Conservation (phyloP, 2,329 filamentous ascomycete genomes). For the Cladophialophora exuberans region DNA sequence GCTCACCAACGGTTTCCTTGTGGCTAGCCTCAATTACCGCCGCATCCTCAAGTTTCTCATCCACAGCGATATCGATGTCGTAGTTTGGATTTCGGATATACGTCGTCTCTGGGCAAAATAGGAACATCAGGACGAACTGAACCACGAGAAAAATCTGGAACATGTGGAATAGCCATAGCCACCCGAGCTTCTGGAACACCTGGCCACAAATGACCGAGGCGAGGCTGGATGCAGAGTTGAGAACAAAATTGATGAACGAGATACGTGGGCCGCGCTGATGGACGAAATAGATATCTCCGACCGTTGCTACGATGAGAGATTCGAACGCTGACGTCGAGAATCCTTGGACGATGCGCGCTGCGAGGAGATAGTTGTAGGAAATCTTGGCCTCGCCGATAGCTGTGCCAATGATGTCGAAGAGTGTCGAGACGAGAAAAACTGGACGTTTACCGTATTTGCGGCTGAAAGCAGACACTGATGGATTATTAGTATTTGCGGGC, state of each 20-base stretch:
- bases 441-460: conserved; percentile 47
- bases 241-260: conserved; percentile 31
- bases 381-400: conserved; percentile 30
- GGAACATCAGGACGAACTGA: conserved; percentile 36
- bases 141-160: conserved; percentile 37
- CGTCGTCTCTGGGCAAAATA: conserved; percentile 37
- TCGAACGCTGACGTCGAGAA: conserved; percentile 54
- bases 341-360: conserved; percentile 31
- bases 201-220: conserved; percentile 43
- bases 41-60: conserved; percentile 26
- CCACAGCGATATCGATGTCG: conserved; percentile 30
- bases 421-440: conserved; percentile 32
- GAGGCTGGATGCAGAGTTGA: conserved; percentile 35
- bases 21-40: conserved; percentile 24
- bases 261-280: conserved; percentile 32
- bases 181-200: conserved; percentile 32
- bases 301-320: conserved; percentile 52
- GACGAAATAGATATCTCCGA: conserved; percentile 47
- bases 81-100: conserved; percentile 35
- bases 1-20: conserved; percentile 19
- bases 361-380: conserved; percentile 30
- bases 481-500: neutral
- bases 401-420: conserved; percentile 31
- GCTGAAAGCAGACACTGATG: conserved; percentile 42
- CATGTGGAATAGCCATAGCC: conserved; percentile 34